Evolutionary conservation across 257 asterid species (phyloP), one percentile per base, ranked within the genome.

Genomic region (Eustoma russellianum): DNA sequence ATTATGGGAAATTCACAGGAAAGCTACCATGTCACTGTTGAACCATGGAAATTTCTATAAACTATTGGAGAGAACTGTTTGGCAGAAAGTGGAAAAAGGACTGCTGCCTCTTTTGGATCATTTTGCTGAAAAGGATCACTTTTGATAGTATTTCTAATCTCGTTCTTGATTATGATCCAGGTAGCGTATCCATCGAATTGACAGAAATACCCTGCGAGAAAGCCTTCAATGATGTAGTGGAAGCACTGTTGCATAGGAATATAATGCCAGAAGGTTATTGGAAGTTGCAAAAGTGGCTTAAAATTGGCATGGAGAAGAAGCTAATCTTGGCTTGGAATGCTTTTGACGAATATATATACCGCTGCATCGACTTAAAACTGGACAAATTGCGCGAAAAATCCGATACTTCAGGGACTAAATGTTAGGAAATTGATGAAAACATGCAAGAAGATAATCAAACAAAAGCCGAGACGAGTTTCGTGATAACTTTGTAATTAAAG

Each of bases 1-100:
- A 8, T 14, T 48, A 5, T 59, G 64, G 64, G 64, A 59, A 41
- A 12, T 48, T 19, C 64, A 59, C 13, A 59, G 64, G 19, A 59
- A 48, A 41, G 7, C n/a, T 24, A 49, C 41, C 5, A 41, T 59
- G 47, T 49, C 64, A 18, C 5, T 59, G 9, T 18, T 59, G 35
- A 35, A 59, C 19, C 19, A 48, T 5, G 13, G 17, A 35, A 48
- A 2, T 38, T 48, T 59, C 5, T 55, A 9, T 2, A 13, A 14
- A 1, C 5, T 49, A 9, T 17, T 59, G 13, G 50, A 15, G 9
- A 17, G 28, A 13, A 18, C 14, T 18, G n/a, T 35, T 47, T 48
- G 40, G 48, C 6, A 49, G 18, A 59, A 59, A 33, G 17, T 59
- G 13, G 64, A 59, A 49, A 5, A 34, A 17, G 49, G 38, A 2